Evolutionary conservation across 83 land plant species (phyloP).

Genomic region (Picea abies): DNA sequence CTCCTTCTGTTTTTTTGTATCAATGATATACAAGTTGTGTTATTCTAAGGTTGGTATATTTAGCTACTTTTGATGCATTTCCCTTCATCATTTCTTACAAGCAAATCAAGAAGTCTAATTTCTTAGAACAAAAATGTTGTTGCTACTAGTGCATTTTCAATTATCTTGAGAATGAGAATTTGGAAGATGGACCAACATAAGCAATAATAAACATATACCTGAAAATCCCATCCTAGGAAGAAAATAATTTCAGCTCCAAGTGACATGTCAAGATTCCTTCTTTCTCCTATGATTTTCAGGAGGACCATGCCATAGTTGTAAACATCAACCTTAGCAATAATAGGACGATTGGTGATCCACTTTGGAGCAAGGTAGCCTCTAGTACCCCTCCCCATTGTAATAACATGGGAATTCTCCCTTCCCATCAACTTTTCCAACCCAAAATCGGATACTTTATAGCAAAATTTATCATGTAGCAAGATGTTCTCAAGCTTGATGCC

Average conservation of each 20-base stretch:
- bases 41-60: no score
- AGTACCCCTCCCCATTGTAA: slow-evolving; percentile 48
- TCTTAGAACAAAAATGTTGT: no score
- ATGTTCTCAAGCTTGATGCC: slow-evolving; percentile 71
- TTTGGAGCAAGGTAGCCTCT: slow-evolving; percentile 85
- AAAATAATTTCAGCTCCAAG: slow-evolving; percentile 48
- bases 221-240: slow-evolving; percentile 56
- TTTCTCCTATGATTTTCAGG: slow-evolving; percentile 78
- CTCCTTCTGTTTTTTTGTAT: no score
- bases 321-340: slow-evolving; percentile 81
- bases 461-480: slow-evolving; percentile 46
- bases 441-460: slow-evolving; percentile 49
- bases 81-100: no score
- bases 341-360: slow-evolving; percentile 58
- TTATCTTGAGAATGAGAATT: neutral
- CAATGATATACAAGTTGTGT: no score
- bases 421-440: slow-evolving; percentile 76
- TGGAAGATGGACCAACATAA: neutral
- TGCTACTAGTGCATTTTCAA: no score
- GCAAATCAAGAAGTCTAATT: no score
- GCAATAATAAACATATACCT: slow-evolving; percentile 23
- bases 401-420: slow-evolving; percentile 51
- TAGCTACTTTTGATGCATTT: no score
- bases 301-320: slow-evolving; percentile 76
- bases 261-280: slow-evolving; percentile 43